Base-by-base conservation (phyloP, 108 stramenopile genomes). In the Nitzschia putrida region DNA sequence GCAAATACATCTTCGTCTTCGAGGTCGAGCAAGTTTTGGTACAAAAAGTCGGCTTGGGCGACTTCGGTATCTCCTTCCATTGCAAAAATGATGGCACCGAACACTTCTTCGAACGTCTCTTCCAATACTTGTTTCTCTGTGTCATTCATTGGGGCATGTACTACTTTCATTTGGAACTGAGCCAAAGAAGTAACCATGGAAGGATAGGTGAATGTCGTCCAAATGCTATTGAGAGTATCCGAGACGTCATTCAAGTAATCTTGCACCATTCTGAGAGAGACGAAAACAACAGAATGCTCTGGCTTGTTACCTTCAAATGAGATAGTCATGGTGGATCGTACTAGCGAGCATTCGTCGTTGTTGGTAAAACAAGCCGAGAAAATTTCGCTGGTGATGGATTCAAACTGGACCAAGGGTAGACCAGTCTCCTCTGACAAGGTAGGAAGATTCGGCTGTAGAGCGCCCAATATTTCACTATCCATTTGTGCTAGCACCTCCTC, bases 31-130 rank as follows among this genome's bases (percentile, higher is more conserved):
- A 55, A 37, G 16, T 69, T 61, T 66, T 77, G 76, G 18, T 66
- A 71, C 26, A 71, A 38, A 45, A 64, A 77, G 0, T 53, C 25
- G 7, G 50, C 57, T 34, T 77, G 64, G 4, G 61, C 29, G 37
- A 77, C 40, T n/a, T 66, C 64, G 1, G 69, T 77, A 57, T 71
- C 69, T 26, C 76, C 76, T 14, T 71, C 69, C 49, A 71, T 47
- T 16, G 76, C 54, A 57, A 25, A 41, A 14, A 71, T 40, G 13
- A 63, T 71, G 13, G 68, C 76, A 16, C 64, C 64, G 40, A 66
- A 77, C 6, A 77, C 69, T 40, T 71, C 57, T 14, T 11, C n/a
- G 23, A 77, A 64, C 8, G 63, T 59, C 6, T 40, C 24, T 53
- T 71, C 64, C 18, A 77, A 24, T 13, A 69, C 25, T 59, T 41